Evolutionary conservation across 148 eudicot species (phyloP).

Genomic region (Rhododendron simsii): DNA sequence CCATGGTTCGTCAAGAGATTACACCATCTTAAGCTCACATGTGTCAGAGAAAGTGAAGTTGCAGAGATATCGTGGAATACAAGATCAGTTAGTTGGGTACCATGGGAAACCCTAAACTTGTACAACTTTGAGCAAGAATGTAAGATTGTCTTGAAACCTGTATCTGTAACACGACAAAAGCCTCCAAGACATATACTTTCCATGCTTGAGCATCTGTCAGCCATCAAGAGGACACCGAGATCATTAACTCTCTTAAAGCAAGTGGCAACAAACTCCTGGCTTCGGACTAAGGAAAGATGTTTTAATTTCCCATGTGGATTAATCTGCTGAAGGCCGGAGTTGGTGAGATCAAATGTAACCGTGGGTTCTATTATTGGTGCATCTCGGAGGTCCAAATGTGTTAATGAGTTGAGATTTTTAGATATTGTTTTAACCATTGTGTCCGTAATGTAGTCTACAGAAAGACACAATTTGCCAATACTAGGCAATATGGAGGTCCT

Average conservation of each 20-base stretch:
- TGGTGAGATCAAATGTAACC: slow-evolving; percentile 73
- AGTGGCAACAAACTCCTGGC: slow-evolving; percentile 70
- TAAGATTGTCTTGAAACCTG: slow-evolving; percentile 19
- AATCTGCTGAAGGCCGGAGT: slow-evolving; percentile 77
- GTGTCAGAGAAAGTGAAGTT: slow-evolving; percentile 72
- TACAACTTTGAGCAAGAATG: slow-evolving; percentile 66
- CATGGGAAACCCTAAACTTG: slow-evolving; percentile 70
- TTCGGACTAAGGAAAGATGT: slow-evolving; percentile 81
- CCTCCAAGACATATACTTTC: slow-evolving; percentile 96
- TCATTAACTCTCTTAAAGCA: slow-evolving; percentile 87
- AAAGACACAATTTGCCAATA: slow-evolving; percentile 64
- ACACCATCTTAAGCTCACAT: slow-evolving; percentile 92
- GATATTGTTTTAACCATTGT: slow-evolving; percentile 77
- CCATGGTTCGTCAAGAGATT: slow-evolving; percentile 73
- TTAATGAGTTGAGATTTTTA: slow-evolving; percentile 47
- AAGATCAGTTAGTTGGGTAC: slow-evolving; percentile 81
- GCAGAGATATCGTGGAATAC: slow-evolving; percentile 86
- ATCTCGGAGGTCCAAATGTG: slow-evolving; percentile 90
- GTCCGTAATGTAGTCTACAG: slow-evolving; percentile 93
- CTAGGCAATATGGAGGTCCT: slow-evolving; percentile 52
- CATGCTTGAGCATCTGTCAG: slow-evolving; percentile 72
- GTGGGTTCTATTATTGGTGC: slow-evolving; percentile 89
- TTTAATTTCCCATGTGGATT: slow-evolving; percentile 77
- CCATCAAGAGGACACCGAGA: slow-evolving; percentile 86
- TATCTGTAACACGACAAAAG: slow-evolving; percentile 87